Evolutionary conservation across 441 rosid genomes (phyloP).

Genomic region (Raphanus hybrid): DNA sequence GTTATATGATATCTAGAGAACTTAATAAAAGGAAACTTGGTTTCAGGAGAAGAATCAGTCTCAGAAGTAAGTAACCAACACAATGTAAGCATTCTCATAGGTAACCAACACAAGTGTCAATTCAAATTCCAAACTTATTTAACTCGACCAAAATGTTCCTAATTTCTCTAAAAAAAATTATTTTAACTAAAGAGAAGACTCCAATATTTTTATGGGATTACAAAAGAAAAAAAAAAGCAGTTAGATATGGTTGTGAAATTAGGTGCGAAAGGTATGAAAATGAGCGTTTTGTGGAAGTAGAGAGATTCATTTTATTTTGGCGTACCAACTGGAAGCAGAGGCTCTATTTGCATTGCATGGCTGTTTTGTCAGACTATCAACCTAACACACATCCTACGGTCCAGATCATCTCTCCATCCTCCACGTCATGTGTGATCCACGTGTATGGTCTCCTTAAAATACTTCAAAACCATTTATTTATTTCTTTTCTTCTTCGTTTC

Average conservation of each 20-base stretch:
- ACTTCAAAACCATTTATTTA: not conserved
- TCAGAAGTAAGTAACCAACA: not conserved
- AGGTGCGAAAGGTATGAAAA: slow-evolving; percentile 27
- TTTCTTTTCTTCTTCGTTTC: not conserved
- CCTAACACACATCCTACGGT: slow-evolving; percentile 35
- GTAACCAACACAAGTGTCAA: slow-evolving; percentile 13
- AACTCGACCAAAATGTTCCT: slow-evolving; percentile 10
- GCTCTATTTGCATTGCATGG: slow-evolving; percentile 41
- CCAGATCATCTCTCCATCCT: slow-evolving; percentile 18
- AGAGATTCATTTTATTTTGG: slow-evolving; percentile 24
- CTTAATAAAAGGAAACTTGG: not conserved
- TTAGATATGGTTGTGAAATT: slow-evolving; percentile 31
- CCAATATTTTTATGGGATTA: not conserved
- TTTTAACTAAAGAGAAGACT: not conserved
- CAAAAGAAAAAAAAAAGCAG: not conserved
- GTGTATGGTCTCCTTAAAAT: slow-evolving; percentile 29
- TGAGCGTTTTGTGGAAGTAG: slow-evolving; percentile 29
- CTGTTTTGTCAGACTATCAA: slow-evolving; percentile 25
- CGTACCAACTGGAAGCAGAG: slow-evolving; percentile 32
- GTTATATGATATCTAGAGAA: not conserved
- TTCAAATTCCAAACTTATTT: not conserved
- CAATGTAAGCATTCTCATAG: not conserved
- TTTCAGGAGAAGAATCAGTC: not conserved
- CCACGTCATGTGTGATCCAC: slow-evolving; percentile 36
- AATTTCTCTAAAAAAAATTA: not conserved